phyloP scores from a whole-genome alignment of 331 rosid genomes.

The Quercus phellos region DNA sequence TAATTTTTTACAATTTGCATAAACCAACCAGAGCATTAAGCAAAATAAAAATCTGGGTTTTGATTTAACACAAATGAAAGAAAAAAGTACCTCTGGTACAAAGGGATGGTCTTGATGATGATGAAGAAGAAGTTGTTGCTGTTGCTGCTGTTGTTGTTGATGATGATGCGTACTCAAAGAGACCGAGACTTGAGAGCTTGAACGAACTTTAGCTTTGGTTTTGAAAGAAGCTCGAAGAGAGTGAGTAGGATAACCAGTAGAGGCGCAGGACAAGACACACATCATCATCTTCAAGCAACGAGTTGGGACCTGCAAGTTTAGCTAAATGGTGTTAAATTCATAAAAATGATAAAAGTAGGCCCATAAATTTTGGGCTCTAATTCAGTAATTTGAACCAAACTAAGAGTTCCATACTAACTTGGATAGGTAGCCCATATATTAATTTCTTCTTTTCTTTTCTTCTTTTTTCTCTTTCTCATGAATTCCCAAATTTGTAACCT shows the following conservation, averaged over 20 bases:
- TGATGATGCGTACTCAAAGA: slow-evolving; percentile 19
- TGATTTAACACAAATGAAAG: not conserved
- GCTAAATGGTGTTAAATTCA: not conserved
- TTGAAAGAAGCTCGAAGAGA: slow-evolving; percentile 23
- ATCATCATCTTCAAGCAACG: slow-evolving; percentile 7
- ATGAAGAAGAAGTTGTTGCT: not conserved
- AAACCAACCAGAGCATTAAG: slow-evolving; percentile 1
- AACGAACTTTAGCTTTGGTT: slow-evolving; percentile 24
- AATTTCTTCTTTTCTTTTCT: not conserved
- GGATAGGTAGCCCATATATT: not conserved
- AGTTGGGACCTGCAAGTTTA: not conserved
- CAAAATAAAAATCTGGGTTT: not conserved
- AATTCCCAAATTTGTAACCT: not conserved
- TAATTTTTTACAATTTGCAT: not conserved
- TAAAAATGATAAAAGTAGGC: not conserved
- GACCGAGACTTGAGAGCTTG: slow-evolving; percentile 28
- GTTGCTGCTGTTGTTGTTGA: not conserved
- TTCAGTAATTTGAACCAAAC: not conserved
- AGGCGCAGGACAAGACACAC: slow-evolving; percentile 42
- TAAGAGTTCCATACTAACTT: not conserved
- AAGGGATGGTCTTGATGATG: slow-evolving; percentile 46
- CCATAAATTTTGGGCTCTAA: not conserved
- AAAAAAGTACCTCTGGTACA: slow-evolving; percentile 56
- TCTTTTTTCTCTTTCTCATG: not conserved
- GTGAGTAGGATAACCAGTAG: slow-evolving; percentile 40